Evolutionary conservation across 257 asterid species (phyloP).

Genomic region (Echium plantagineum): DNA sequence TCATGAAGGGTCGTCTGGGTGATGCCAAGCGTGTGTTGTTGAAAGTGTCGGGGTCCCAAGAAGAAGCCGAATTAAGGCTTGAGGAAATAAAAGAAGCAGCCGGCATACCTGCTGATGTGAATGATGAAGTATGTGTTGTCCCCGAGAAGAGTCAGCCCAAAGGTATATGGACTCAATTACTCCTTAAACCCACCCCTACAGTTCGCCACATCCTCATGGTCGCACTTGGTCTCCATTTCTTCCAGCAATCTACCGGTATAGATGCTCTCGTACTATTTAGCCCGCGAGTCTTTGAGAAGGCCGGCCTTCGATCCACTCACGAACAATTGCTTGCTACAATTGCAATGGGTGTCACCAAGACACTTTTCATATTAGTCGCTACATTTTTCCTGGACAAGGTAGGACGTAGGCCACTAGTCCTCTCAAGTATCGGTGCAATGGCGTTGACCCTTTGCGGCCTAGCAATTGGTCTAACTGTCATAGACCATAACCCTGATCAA

Average conservation of each 20-base stretch:
- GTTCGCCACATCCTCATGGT: background rate
- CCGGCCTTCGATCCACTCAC: background rate
- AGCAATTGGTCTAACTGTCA: background rate
- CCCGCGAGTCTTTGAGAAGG: background rate
- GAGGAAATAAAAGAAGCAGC: slow-evolving; percentile 11
- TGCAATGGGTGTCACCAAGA: background rate
- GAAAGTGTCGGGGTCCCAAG: slow-evolving; percentile 1
- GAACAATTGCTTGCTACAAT: background rate
- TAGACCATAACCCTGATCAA: background rate
- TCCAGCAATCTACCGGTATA: background rate
- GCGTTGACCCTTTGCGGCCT: background rate
- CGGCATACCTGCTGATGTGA: slow-evolving; percentile 6
- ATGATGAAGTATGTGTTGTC: background rate
- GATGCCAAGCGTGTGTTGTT: slow-evolving; percentile 7
- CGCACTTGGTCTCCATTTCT: background rate
- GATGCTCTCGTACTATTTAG: background rate
- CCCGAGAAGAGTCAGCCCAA: background rate
- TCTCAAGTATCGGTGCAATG: background rate
- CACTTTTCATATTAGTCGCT: background rate
- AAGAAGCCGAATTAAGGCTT: slow-evolving; percentile 7
- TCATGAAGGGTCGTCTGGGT: slow-evolving; percentile 12
- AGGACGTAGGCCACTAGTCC: background rate
- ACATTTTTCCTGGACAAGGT: background rate
- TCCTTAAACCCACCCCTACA: background rate
- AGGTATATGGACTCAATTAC: background rate